These are phyloP conservation scores for Ophiognomonia clavigignenti-juglandacearum DNA, from an alignment of 2,329 filamentous ascomycete genomes.

Conservation along the genomic window DNA sequence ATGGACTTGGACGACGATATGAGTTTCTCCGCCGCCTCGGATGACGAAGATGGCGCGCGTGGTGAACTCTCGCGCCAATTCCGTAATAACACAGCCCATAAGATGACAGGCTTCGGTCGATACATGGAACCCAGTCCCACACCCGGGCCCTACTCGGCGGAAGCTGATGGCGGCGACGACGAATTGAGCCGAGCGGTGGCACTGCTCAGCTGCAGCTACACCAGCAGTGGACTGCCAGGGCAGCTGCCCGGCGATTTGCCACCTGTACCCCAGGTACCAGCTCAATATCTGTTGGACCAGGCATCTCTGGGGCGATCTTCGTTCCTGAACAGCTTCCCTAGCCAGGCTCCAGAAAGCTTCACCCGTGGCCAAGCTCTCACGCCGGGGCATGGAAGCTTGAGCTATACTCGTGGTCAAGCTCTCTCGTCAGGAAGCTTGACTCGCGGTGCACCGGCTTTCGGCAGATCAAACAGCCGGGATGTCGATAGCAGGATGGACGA, in stretches of 20 bases:
- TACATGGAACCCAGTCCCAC: slow-evolving; percentile 72
- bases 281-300: slow-evolving; percentile 66
- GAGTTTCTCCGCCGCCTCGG: slow-evolving; percentile 41
- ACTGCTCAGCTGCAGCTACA: slow-evolving; percentile 85
- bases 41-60: slow-evolving; percentile 55
- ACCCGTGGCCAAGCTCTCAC: slow-evolving; percentile 40
- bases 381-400: too few relatives aligned
- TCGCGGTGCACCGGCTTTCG: too few relatives aligned
- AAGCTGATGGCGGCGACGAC: slow-evolving; percentile 72
- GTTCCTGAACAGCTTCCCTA: slow-evolving; percentile 60
- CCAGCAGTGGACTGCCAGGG: slow-evolving; percentile 66
- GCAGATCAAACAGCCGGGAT: too few relatives aligned
- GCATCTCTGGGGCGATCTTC: slow-evolving; percentile 54
- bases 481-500: slow-evolving; percentile 66
- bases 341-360: slow-evolving; percentile 59
- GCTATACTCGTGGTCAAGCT: too few relatives aligned
- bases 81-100: slow-evolving; percentile 60
- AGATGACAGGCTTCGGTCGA: slow-evolving; percentile 59
- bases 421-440: too few relatives aligned
- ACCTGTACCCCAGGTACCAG: slow-evolving; percentile 81
- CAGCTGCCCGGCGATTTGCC: slow-evolving; percentile 69
- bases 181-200: slow-evolving; percentile 88
- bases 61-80: slow-evolving; percentile 70
- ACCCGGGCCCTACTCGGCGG: slow-evolving; percentile 73
- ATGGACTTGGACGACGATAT: slow-evolving; percentile 37